phyloP scores from a whole-genome alignment of 1,284 basidiomycete genomes.

The Waitea zeae region DNA sequence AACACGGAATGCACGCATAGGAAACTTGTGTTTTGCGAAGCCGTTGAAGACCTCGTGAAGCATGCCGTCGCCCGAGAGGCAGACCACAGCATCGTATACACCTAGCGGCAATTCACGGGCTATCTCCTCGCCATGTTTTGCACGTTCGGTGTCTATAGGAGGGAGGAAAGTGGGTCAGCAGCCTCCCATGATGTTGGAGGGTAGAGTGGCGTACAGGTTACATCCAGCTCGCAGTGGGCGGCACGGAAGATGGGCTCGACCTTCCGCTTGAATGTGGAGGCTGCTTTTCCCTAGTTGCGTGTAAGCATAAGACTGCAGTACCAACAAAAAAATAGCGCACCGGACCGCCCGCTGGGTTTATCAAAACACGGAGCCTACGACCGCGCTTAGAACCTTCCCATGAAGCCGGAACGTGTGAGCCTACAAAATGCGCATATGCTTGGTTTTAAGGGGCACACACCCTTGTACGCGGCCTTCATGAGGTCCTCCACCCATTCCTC shows the following conservation, averaged over 20 bases:
- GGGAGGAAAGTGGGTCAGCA: neutral
- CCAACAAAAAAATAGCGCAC: conserved; percentile 17
- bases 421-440: conserved; percentile 8
- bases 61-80: conserved; percentile 82
- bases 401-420: conserved; percentile 1
- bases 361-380: conserved; percentile 48
- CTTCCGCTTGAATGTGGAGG: conserved; percentile 37
- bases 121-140: conserved; percentile 60
- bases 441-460: too few relatives aligned
- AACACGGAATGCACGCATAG: conserved; percentile 51
- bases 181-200: neutral
- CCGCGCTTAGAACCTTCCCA: conserved; percentile 28
- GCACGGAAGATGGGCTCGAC: conserved; percentile 72
- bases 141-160: conserved; percentile 54
- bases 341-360: conserved; percentile 78
- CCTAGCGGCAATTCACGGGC: conserved; percentile 40
- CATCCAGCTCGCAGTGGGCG: conserved; percentile 54
- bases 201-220: conserved; percentile 28
- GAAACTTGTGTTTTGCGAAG: conserved; percentile 57
- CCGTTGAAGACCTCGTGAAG: conserved; percentile 91
- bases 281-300: conserved; percentile 46
- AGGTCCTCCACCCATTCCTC: conserved; percentile 37
- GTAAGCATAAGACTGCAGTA: conserved; percentile 1
- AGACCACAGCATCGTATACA: conserved; percentile 61
- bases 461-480: conserved; percentile 44